Base-by-base conservation (phyloP, 306 rosid genomes). In the Cucurbita ficifolia region DNA sequence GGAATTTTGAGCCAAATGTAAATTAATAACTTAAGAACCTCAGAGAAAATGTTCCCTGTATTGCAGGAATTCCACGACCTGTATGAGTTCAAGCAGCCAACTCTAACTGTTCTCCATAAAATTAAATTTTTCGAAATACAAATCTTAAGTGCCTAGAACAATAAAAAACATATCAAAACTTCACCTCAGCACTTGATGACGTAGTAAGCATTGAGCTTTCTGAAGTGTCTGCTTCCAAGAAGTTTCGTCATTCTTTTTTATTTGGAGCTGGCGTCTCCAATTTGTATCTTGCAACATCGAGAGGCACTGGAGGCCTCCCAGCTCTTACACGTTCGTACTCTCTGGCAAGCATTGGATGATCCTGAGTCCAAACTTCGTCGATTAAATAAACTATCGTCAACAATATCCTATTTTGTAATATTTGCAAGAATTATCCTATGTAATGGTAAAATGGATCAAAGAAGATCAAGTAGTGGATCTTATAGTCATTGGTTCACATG, bases 321-420 rank as follows among this genome's bases (percentile, higher is more conserved):
- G 97, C 88, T 82, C 92, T 82, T 14, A 94, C 98, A 46, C 98
- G 97, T 39, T 94, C 98, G 53, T 90, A 84, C 81, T 94, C 98
- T 77, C 96, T 87, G 10, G 87, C 92, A 83, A 94, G 77, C 94
- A 94, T 87, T 4, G 98, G 97, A 43, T 90, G 84, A 43, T 87
- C 87, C 98, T 94, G 81, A 18, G 52, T 81, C 57, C 33, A 40
- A 21, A 24, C 38, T 17, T 53, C 73, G 61, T 24, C 62, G 58
- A 19, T 55, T 22, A 22, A 43, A 42, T 42, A 56, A 17, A 45
- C 16, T 18, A 43, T 74, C 21, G 11, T 51, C 6, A 53, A 54
- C 21, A 22, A 12, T 45, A 21, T 13, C 54, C 21, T 11, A 3
- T 46, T 65, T 22, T 6, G 10, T 21, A 21, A 21, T 6, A 21